These are phyloP conservation scores for Backusella psychrophila DNA, from an alignment of 192 early-diverging fungal genomes.

Conservation along the genomic window DNA sequence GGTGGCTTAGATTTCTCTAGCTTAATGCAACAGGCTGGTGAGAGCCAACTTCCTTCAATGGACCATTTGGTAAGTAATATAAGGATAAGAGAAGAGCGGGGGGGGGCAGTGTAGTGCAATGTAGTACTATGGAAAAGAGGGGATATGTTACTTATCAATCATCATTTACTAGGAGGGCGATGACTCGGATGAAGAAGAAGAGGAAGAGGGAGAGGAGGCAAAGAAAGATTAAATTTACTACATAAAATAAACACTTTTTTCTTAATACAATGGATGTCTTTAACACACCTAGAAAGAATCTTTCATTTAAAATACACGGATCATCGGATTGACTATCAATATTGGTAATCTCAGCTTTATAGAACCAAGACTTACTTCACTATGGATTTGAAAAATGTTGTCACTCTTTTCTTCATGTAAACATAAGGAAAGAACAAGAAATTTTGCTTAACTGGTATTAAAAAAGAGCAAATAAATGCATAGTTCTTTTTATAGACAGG, in stretches of 20 bases:
- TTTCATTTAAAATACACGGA: neutral
- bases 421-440: too few relatives aligned
- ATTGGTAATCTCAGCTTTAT: neutral
- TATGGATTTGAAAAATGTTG: too few relatives aligned
- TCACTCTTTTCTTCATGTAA: too few relatives aligned
- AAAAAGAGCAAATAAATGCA: too few relatives aligned
- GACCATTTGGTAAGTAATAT: slow-evolving; percentile 10
- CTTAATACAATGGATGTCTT: neutral
- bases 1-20: slow-evolving; percentile 60
- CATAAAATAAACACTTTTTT: neutral
- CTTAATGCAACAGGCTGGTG: slow-evolving; percentile 47
- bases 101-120: neutral
- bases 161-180: neutral
- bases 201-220: neutral
- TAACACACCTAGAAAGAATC: neutral
- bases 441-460: too few relatives aligned
- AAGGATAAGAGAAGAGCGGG: neutral
- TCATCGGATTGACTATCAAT: neutral
- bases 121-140: neutral
- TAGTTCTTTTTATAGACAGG: neutral
- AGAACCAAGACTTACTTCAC: too few relatives aligned
- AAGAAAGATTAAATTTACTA: neutral
- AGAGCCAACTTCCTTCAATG: slow-evolving; percentile 32
- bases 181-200: neutral
- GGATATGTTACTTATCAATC: neutral